phyloP scores from a whole-genome alignment of 1,139 yeast genomes.

The Taiozyma sp. region DNA sequence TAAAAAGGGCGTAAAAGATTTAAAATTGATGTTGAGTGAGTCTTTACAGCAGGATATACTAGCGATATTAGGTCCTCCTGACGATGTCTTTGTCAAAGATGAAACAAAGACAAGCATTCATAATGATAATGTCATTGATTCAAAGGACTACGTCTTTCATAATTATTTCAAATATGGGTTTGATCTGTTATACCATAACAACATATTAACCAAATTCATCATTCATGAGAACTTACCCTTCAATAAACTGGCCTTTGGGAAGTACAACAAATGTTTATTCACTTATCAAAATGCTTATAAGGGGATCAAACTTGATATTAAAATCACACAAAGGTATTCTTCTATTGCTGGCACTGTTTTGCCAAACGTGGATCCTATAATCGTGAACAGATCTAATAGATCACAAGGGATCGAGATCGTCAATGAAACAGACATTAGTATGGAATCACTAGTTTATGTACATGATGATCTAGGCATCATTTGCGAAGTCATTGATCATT shows the following conservation, averaged over 20 bases:
- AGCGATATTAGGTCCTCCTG: constrained; percentile 49
- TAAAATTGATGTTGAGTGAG: constrained; percentile 25
- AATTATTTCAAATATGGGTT: constrained; percentile 50
- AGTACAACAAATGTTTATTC: constrained; percentile 34
- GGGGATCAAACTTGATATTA: background rate
- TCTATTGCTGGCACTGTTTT: background rate
- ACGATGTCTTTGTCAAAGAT: constrained; percentile 43
- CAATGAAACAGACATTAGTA: background rate
- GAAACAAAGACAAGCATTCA: constrained; percentile 42
- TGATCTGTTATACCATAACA: constrained; percentile 41
- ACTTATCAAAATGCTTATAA: background rate
- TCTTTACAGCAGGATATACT: constrained; percentile 48
- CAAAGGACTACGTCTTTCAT: constrained; percentile 32
- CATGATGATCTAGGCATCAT: constrained; percentile 5
- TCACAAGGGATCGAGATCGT: constrained; percentile 4
- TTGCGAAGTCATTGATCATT: constrained; percentile 6
- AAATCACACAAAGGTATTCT: constrained; percentile 1
- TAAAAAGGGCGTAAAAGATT: constrained; percentile 4
- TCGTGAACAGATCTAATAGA: constrained; percentile 8
- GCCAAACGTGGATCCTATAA: constrained; percentile 3
- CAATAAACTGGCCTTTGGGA: constrained; percentile 39
- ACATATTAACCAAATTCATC: constrained; percentile 37
- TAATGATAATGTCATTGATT: constrained; percentile 9
- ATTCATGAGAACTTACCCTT: constrained; percentile 45
- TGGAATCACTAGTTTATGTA: constrained; percentile 4